phyloP scores from a whole-genome alignment of 768 basidiomycete genomes.

The Austroboletus festivus region DNA sequence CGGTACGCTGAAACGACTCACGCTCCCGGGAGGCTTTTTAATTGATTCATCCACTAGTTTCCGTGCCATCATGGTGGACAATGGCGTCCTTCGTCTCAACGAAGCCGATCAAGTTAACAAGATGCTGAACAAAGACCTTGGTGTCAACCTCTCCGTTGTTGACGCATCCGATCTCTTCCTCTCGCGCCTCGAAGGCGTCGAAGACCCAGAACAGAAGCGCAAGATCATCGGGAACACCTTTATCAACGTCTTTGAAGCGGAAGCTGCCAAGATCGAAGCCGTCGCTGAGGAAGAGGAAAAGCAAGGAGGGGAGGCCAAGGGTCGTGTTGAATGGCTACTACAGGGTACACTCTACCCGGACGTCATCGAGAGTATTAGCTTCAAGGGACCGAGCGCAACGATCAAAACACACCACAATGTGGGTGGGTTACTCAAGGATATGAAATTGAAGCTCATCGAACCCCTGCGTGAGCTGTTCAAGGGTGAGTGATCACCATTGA shows the following conservation, averaged over 20 bases:
- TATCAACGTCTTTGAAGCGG: constrained; percentile 95
- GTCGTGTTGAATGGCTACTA: constrained; percentile 93
- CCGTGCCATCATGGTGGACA: constrained; percentile 99
- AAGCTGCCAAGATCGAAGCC: constrained; percentile 86
- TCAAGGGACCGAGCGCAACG: constrained; percentile 97
- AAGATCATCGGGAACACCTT: constrained; percentile 99
- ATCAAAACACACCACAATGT: constrained; percentile 99
- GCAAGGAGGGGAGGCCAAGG: constrained; percentile 67
- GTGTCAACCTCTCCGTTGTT: constrained; percentile 93
- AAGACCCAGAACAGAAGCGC: constrained; percentile 95
- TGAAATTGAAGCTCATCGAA: constrained; percentile 99
- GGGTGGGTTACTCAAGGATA: constrained; percentile 91
- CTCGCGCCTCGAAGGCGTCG: constrained; percentile 79
- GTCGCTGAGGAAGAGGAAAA: constrained; percentile 73
- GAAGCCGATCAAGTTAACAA: constrained; percentile 88
- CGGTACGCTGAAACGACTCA: constrained; percentile 49
- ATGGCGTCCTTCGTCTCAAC: constrained; percentile 90
- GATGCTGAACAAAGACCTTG: constrained; percentile 91
- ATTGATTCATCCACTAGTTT: constrained; percentile 52
- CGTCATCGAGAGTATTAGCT: constrained; percentile 98
- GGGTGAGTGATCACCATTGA: constrained; percentile 47
- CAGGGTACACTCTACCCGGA: constrained; percentile 99
- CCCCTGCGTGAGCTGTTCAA: constrained; percentile 97
- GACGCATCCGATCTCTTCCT: constrained; percentile 96
- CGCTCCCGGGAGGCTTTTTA: background rate